Base-by-base conservation (phyloP, 1,284 basidiomycete genomes). In the Pyrrhoderma noxium region DNA sequence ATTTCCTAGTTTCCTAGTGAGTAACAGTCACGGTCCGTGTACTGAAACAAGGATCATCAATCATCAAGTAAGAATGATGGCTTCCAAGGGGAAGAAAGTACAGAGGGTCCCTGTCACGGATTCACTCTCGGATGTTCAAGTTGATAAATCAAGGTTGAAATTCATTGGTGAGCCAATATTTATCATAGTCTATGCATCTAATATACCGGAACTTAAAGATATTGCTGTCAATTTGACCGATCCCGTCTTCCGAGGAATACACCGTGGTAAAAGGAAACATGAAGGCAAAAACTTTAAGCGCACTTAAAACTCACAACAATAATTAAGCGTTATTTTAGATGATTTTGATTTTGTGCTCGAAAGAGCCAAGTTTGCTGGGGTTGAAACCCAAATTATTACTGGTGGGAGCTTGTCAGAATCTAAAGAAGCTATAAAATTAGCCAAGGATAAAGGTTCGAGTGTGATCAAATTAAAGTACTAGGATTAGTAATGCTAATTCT, bases 331-430 rank as follows among this genome's bases (percentile, higher is more conserved):
- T 9, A n/a, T 57, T 36, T n/a, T 60, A 79, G 83, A 88, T 59
- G 92, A 94, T 60, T 67, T 93, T 11, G 67, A 73, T 2, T 68
- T 69, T 3, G 73, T 94, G 49, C 62, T 92, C 3, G 63, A 70
- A 14, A 76, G 91, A 51, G 77, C 87, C 0, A 67, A 67, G 38
- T 62, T 65, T 1, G 83, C 85, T 1, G 87, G 87, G 0, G 84
- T 93, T 3, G 73, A 75, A 50, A 77, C 75, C n/a, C 85, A 90
- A 71, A 80, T 94, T 56, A 76, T 94, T 49, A 93, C 91, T 1
- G 89, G 89, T 0, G 85, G 85, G 0, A 86, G 79, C 52, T 67
- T 94, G 9, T 61, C 68, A 4, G 89, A 93, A 63, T 85, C 82
- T 2, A 66, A 67, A 49, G 65, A 78, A 18, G 87, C 87, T 0